Conservation (phyloP, 2,329 filamentous ascomycete genomes). For the Neofusicoccum sp. region DNA sequence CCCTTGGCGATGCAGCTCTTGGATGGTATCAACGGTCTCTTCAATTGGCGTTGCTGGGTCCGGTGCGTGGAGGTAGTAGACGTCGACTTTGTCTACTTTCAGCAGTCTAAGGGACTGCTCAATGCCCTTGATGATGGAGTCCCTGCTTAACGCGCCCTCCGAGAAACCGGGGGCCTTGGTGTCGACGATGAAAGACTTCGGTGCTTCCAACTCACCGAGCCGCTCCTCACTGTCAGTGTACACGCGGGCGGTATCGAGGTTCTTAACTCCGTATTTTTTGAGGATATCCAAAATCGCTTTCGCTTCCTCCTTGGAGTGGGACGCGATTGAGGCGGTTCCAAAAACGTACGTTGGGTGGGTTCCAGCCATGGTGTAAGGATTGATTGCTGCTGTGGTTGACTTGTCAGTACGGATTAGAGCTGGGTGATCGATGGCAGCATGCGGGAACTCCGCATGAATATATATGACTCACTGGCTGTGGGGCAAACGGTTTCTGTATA, state of each 20-base stretch:
- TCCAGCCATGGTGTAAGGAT: background rate
- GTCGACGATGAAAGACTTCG: slow-evolving; percentile 45
- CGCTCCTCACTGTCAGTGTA: slow-evolving; percentile 44
- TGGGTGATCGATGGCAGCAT: no score
- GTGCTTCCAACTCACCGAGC: slow-evolving; percentile 45
- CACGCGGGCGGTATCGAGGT: slow-evolving; percentile 43
- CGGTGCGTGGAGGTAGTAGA: slow-evolving; percentile 56
- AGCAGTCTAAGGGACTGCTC: slow-evolving; percentile 44
- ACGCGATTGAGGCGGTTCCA: background rate
- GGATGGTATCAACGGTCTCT: slow-evolving; percentile 50
- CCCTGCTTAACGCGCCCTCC: slow-evolving; percentile 21
- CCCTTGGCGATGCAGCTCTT: slow-evolving; percentile 50
- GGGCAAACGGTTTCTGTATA: no score
- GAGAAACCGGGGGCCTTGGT: slow-evolving; percentile 47
- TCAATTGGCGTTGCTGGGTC: slow-evolving; percentile 50
- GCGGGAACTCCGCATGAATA: no score
- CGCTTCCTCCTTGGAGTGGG: background rate
- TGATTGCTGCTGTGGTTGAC: no score
- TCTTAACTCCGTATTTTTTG: slow-evolving; percentile 36
- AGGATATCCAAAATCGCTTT: slow-evolving; percentile 19
- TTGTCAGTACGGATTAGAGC: no score
- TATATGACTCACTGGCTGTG: no score
- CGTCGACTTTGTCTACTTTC: slow-evolving; percentile 45
- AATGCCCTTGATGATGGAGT: slow-evolving; percentile 26
- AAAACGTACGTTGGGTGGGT: background rate